phyloP scores from a whole-genome alignment of 495 filamentous ascomycete genomes.

The Durotheca rogersii region DNA sequence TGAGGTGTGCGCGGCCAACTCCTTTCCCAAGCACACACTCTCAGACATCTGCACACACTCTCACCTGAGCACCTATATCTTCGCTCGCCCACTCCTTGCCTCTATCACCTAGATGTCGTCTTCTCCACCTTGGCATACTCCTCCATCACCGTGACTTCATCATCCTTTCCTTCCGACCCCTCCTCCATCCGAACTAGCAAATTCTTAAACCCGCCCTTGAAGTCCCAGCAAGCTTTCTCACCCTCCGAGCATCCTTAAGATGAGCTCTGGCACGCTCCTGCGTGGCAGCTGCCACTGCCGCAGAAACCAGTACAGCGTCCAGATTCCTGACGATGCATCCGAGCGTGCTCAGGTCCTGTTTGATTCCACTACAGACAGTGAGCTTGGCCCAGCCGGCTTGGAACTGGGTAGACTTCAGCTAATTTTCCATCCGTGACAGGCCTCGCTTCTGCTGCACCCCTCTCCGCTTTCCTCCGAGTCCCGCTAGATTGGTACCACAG shows the following conservation, averaged over 20 bases:
- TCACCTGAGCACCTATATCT: too few species aligned
- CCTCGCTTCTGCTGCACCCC: conserved; percentile 63
- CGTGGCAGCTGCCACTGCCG: conserved; percentile 81
- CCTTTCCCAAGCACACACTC: too few species aligned
- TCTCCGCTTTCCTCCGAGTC: conserved; percentile 76
- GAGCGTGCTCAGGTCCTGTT: conserved; percentile 67
- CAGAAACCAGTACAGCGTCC: conserved; percentile 76
- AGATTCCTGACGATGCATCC: conserved; percentile 58
- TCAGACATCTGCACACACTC: too few species aligned
- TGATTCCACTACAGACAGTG: conserved; percentile 56
- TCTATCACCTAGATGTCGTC: too few species aligned
- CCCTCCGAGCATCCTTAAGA: conserved; percentile 2
- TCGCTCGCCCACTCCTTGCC: too few species aligned
- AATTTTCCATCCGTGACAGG: conserved; percentile 45
- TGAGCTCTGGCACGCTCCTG: conserved; percentile 40
- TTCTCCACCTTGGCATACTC: too few species aligned
- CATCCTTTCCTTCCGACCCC: too few species aligned
- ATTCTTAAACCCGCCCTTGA: too few species aligned
- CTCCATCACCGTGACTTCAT: too few species aligned
- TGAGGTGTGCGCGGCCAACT: too few species aligned
- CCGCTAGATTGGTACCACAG: conserved; percentile 75
- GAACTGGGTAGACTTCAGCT: background rate
- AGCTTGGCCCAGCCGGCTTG: conserved; percentile 1
- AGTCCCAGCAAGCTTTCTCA: too few species aligned
- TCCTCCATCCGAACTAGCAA: background rate